phyloP scores from a whole-genome alignment of 2,329 filamentous ascomycete genomes.

The Aspergillus tamarii region DNA sequence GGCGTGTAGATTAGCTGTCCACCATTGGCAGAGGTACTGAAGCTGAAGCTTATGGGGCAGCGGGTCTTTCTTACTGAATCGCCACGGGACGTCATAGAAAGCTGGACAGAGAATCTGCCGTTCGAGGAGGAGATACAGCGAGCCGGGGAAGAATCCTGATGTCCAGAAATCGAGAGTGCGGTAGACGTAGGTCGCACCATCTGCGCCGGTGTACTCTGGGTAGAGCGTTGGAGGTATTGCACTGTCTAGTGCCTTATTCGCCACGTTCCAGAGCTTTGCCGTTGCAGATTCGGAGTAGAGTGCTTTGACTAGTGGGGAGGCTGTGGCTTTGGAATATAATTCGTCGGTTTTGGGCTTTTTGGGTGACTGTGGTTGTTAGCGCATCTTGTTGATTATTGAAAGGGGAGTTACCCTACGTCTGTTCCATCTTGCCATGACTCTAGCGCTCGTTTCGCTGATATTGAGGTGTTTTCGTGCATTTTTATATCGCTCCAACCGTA shows the following conservation, averaged over 20 bases:
- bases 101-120: conserved; percentile 34
- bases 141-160: conserved; percentile 54
- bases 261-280: conserved; percentile 29
- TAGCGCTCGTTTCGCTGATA: neutral
- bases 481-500: neutral
- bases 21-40: conserved; percentile 43
- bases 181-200: conserved; percentile 40
- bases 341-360: neutral
- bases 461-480: neutral
- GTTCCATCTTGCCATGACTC: neutral
- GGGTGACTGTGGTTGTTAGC: neutral
- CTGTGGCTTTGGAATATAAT: neutral
- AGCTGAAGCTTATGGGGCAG: conserved; percentile 19
- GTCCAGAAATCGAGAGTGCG: conserved; percentile 52
- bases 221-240: conserved; percentile 16
- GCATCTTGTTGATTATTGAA: accelerated
- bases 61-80: conserved; percentile 19
- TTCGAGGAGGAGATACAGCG: conserved; percentile 46
- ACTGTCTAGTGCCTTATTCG: conserved; percentile 15
- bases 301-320: neutral
- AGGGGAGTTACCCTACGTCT: neutral
- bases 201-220: conserved; percentile 22
- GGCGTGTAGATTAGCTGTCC: conserved; percentile 43
- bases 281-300: conserved; percentile 24
- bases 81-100: neutral